phyloP scores from a whole-genome alignment of 345 rosid species.

The Rhizophora apiculata region DNA sequence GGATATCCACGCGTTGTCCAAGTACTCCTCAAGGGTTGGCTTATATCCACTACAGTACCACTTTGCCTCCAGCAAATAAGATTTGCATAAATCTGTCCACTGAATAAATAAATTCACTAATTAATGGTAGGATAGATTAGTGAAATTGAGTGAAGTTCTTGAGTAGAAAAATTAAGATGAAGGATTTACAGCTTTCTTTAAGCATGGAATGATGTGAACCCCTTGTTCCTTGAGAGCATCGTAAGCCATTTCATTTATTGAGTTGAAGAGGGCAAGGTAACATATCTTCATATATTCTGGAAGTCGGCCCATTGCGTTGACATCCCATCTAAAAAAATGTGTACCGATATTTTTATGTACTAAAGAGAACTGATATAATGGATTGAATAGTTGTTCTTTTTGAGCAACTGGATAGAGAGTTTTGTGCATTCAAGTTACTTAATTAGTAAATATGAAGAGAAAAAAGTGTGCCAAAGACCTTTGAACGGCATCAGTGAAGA shows the following conservation, averaged over 20 bases:
- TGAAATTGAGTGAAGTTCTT: not conserved
- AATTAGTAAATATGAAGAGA: not conserved
- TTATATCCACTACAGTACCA: slow-evolving; percentile 6
- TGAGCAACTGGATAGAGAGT: too few relatives aligned
- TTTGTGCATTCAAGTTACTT: not conserved
- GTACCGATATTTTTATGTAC: too few relatives aligned
- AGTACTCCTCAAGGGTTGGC: slow-evolving; percentile 19
- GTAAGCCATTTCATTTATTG: slow-evolving; percentile 32
- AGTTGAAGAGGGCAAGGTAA: slow-evolving; percentile 32
- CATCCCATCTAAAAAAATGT: slow-evolving; percentile 34
- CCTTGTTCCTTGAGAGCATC: slow-evolving; percentile 31
- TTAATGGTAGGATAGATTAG: too few relatives aligned
- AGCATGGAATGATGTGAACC: slow-evolving; percentile 29
- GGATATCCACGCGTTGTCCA: slow-evolving; percentile 17
- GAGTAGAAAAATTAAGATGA: not conserved
- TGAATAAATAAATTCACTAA: not conserved
- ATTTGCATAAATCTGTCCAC: slow-evolving; percentile 18
- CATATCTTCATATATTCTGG: slow-evolving; percentile 44
- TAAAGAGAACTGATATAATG: too few relatives aligned
- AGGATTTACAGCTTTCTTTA: slow-evolving; percentile 33
- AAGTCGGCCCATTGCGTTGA: slow-evolving; percentile 32
- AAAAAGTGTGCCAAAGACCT: slow-evolving; percentile 1
- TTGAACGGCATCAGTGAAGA: slow-evolving; percentile 20
- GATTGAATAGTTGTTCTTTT: too few relatives aligned
- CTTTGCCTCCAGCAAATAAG: slow-evolving; percentile 14